Evolutionary conservation across 495 filamentous ascomycete genomes (phyloP).

Genomic region (Amphirosellinia nigrospora): DNA sequence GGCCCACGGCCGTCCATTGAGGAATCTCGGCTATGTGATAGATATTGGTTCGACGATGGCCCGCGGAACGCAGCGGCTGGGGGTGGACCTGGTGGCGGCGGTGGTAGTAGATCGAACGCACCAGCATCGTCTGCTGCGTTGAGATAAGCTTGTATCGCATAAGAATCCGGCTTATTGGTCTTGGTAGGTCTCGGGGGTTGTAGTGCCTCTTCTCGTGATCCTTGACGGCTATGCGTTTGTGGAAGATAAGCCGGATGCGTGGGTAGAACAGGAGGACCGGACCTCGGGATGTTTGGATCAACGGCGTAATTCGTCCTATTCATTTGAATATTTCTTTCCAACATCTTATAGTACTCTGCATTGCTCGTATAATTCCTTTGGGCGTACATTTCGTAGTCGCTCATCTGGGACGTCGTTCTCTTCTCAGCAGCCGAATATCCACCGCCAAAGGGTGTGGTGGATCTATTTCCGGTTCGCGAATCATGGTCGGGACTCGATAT

Average conservation of each 20-base stretch:
- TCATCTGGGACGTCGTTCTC: conserved; percentile 16
- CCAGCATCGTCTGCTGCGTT: conserved; percentile 29
- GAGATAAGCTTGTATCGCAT: conserved; percentile 36
- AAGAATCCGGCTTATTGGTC: conserved; percentile 32
- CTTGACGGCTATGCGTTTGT: conserved; percentile 40
- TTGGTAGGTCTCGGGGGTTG: conserved; percentile 30
- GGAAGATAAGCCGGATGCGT: conserved; percentile 58
- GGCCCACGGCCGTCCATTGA: conserved; percentile 22
- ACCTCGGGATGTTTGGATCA: conserved; percentile 23
- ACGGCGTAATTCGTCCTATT: conserved; percentile 18
- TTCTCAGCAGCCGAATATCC: conserved; percentile 17
- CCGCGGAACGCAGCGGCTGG: conserved; percentile 10
- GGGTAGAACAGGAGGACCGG: conserved; percentile 43
- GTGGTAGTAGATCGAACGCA: conserved; percentile 12
- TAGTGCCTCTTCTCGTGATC: conserved; percentile 28
- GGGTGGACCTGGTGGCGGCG: conserved; percentile 27
- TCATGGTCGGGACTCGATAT: conserved; percentile 15
- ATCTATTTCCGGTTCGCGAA: conserved; percentile 28
- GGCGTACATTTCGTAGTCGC: conserved; percentile 34
- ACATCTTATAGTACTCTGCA: conserved; percentile 37
- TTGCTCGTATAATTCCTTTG: conserved; percentile 36
- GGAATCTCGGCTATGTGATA: conserved; percentile 20
- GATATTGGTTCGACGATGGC: conserved; percentile 5
- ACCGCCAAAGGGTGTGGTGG: conserved; percentile 27
- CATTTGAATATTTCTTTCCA: conserved; percentile 29